Evolutionary conservation across 2,329 filamentous ascomycete genomes (phyloP), one percentile per base, ranked within the genome.

Genomic region (Gaeumannomyces tritici): DNA sequence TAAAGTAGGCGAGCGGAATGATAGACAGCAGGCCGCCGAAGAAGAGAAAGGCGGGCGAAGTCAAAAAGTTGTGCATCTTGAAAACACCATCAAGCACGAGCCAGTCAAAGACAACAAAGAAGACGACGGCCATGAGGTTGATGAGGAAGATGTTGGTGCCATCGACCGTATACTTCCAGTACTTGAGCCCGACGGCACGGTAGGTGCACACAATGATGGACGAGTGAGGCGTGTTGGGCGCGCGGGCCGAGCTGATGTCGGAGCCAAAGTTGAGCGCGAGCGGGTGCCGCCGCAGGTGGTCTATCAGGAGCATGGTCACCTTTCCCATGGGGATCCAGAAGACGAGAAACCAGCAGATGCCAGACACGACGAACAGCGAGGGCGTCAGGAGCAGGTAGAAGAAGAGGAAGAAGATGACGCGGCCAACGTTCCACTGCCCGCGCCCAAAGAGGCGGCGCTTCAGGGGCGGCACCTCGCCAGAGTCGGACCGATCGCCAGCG

Each of bases 241-340:
- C 80, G 62, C 93, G 88, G 29, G 89, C 86, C 70, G 89, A 89
- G 63, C 86, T 83, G 63, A 85, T 86, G 72, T 96, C 93, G 12
- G 90, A 90, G 75, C 98, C 91, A 74, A 99, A 99, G 0, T 91
- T 93, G 63, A 99, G 77, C 1, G 96, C 93, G 55, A 99, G 80
- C 24, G 95, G 95, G 74, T 98, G 95, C 58, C 95, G 89, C 62
- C 93, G 87, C 28, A 99, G 83, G 73, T 99, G 96, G 74, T 93
- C 88, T 72, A 96, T 90, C 18, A 99, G 80, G 63, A 98, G 84
- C 65, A 93, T 83, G 3, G 92, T 96, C 55, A 96, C 90, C 73
- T 96, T 96, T 69, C 93, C 96, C 95, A 99, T 99, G 11, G 95
- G 96, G 62, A 99, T 99, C 80, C 88, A 93, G 77, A 99, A 99